Base-by-base conservation (phyloP, 1,139 yeast species). In the Blastobotrys apis region DNA sequence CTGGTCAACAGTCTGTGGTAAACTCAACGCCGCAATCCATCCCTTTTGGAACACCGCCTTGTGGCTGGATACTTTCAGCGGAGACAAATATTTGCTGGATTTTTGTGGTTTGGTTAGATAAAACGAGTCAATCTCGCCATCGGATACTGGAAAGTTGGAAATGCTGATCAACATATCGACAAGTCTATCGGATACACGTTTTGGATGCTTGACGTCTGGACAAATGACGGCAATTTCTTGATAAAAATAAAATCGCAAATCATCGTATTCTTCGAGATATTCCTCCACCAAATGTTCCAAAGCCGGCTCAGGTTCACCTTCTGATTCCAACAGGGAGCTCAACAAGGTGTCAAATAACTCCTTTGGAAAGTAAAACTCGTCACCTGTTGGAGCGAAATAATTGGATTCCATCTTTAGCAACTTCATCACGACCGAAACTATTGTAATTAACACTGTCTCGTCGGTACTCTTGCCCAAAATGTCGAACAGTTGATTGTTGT, bases 21-120 rank as follows among this genome's bases (percentile, higher is more conserved):
- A 65, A 23, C 75, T 72, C 47, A 90, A 69, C 12, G 80, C 64
- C 13, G 72, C 61, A 21, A 84, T 63, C 78, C 94, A 80, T 25
- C 78, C 72, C 50, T 76, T 77, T 62, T 90, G 95, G 61, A 83
- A 83, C 33, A 78, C 77, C 2, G 76, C 65, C 58, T 78, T 80
- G 64, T 82, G 87, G 37, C 73, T 72, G 16, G 78, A 67, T 20
- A 71, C 66, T 56, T 82, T 81, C 52, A 50, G 37, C 1, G 58
- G 49, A 16, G 75, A 64, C 13, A 84, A 74, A 37, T 72, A 68
- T 16, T 71, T 57, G 1, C 71, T 68, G 50, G 64, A 73, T 2
- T 63, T 54, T 32, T 70, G 71, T 33, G 74, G 65, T 30, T 71
- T 59, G 9, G 62, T 55, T 16, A 68, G 66, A 9, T 52, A 66